Percentiles rank a stretch among this genome's conserved stretches.
Evolutionary conservation across 371 early-diverging fungal genomes (phyloP).

Genomic region (Amoeboaphelidium protococcarum): DNA sequence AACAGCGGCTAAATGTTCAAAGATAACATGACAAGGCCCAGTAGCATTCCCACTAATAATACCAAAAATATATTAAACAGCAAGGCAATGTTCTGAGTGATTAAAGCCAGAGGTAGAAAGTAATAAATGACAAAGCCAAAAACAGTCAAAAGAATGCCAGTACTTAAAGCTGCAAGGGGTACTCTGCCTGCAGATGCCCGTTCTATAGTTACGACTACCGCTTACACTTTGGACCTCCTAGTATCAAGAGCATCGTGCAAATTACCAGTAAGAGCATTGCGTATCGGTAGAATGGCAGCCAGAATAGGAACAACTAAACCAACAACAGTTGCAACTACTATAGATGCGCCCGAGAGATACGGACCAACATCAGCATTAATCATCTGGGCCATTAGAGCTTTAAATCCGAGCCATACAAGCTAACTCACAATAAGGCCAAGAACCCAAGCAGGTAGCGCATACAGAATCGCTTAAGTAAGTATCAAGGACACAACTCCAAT

Average conservation of each 20-base stretch:
- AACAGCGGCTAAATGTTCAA: constrained; percentile 8
- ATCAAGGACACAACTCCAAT: background rate
- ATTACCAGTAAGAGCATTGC: constrained; percentile 1
- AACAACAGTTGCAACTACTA: background rate
- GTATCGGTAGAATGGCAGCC: constrained; percentile 4
- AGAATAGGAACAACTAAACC: constrained; percentile 6
- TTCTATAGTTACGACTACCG: constrained; percentile 4
- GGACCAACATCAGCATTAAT: background rate
- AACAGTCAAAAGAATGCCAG: background rate
- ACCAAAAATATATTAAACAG: constrained; percentile 10
- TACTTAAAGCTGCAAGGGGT: background rate
- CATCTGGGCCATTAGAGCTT: background rate
- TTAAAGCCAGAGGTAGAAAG: constrained; percentile 9
- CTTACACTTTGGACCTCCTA: background rate
- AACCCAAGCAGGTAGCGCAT: constrained; percentile 8
- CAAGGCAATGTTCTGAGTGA: constrained; percentile 4
- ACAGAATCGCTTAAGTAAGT: constrained; percentile 5
- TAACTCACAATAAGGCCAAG: constrained; percentile 5
- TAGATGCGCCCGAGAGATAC: background rate
- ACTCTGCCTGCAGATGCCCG: background rate
- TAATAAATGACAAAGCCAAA: constrained; percentile 9
- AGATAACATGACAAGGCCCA: constrained; percentile 8
- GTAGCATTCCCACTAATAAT: constrained; percentile 7
- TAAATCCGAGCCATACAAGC: background rate
- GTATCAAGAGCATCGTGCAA: constrained; percentile 6